Evolutionary conservation across 257 asterid genomes (phyloP).

Genomic region (Nicotiana undulata): DNA sequence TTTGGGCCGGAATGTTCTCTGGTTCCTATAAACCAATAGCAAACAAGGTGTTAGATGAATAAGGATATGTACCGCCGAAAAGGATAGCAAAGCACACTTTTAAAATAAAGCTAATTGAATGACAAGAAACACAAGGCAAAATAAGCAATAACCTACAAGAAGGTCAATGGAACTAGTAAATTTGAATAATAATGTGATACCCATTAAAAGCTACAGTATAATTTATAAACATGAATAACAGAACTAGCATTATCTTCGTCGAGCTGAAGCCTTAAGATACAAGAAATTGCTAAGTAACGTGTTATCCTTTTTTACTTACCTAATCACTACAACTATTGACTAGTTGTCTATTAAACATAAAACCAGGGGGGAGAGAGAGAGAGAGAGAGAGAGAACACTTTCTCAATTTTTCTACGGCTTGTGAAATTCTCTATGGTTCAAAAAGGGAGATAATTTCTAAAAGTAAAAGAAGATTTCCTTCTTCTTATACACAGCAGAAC

Average conservation of each 20-base stretch:
- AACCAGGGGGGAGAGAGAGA: background rate
- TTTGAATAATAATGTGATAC: background rate
- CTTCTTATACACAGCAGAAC: background rate
- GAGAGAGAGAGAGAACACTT: background rate
- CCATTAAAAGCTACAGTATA: background rate
- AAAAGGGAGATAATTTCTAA: background rate
- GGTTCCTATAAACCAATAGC: slow-evolving; percentile 54
- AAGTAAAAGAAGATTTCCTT: background rate
- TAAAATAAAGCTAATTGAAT: background rate
- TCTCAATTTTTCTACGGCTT: background rate
- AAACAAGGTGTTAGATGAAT: slow-evolving; percentile 5
- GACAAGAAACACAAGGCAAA: background rate
- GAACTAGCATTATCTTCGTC: background rate
- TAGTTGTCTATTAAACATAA: background rate
- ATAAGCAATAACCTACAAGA: background rate
- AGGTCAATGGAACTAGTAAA: background rate
- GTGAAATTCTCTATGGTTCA: background rate
- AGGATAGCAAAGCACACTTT: background rate
- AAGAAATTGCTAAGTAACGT: background rate
- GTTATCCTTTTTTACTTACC: background rate
- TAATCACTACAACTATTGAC: background rate
- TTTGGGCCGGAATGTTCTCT: slow-evolving; percentile 91
- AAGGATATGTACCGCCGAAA: background rate
- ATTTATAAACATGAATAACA: background rate
- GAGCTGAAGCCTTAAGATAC: background rate